These are phyloP conservation scores for Tagetes patula DNA, from an alignment of 129 eudicot genomes.

Conservation along the genomic window DNA sequence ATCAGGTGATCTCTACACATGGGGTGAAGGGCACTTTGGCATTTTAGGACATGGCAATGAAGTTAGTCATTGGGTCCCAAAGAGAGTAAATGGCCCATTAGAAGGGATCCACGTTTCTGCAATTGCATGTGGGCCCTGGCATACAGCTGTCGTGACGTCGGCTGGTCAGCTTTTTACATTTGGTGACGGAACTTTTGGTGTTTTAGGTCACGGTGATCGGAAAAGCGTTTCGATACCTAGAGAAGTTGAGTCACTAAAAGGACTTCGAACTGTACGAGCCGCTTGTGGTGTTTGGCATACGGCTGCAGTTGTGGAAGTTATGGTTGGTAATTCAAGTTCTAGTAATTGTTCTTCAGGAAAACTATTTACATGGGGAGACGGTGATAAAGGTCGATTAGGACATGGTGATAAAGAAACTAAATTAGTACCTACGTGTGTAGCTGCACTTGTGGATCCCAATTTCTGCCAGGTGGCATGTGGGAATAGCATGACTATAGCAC, in stretches of 20 bases:
- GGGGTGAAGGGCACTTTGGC: conserved; percentile 87
- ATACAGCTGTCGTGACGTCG: conserved; percentile 78
- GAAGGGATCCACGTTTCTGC: conserved; percentile 67
- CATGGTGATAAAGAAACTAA: conserved; percentile 72
- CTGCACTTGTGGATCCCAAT: conserved; percentile 49
- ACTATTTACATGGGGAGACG: conserved; percentile 94
- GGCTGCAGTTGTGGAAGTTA: conserved; percentile 78
- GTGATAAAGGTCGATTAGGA: conserved; percentile 82
- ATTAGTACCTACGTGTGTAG: conserved; percentile 57
- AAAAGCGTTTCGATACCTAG: conserved; percentile 44
- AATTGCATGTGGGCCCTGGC: conserved; percentile 97
- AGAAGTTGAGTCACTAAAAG: conserved; percentile 78
- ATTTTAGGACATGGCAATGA: conserved; percentile 81
- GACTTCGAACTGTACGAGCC: conserved; percentile 56
- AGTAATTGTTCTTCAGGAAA: conserved; percentile 55
- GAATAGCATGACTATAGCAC: conserved; percentile 57
- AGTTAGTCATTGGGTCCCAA: conserved; percentile 83
- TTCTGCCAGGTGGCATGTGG: conserved; percentile 85
- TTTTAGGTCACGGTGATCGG: conserved; percentile 81
- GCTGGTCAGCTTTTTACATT: conserved; percentile 75
- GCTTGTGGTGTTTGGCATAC: conserved; percentile 99
- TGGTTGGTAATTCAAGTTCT: conserved; percentile 36
- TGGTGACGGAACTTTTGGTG: conserved; percentile 95
- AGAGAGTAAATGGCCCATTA: conserved; percentile 61
- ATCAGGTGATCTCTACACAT: conserved; percentile 86